These are phyloP conservation scores for Phellopilus nigrolimitatus DNA, from an alignment of 1,284 basidiomycete genomes.

Conservation along the genomic window DNA sequence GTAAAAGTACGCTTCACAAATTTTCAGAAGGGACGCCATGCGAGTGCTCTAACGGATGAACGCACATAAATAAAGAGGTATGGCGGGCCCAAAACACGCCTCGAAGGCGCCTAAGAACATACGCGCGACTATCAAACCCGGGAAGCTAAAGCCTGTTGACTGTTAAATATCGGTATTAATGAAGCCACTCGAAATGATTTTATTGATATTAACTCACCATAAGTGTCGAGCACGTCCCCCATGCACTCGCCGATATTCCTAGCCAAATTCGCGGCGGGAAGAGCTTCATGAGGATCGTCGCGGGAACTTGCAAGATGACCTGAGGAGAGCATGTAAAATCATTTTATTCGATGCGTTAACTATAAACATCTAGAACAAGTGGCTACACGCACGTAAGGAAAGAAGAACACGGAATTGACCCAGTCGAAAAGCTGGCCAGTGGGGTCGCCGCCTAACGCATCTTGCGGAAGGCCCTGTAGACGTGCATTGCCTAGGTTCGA, in stretches of 20 bases:
- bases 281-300: constrained; percentile 60
- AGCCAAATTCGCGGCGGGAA: constrained; percentile 64
- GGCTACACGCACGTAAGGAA: constrained; percentile 56
- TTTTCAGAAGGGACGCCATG: background rate
- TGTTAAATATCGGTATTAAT: constrained; percentile 25
- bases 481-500: constrained; percentile 75
- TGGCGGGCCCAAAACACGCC: constrained; percentile 67
- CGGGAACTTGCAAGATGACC: constrained; percentile 69
- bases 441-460: constrained; percentile 60
- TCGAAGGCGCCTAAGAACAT: constrained; percentile 66
- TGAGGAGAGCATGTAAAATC: constrained; percentile 28
- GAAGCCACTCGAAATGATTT: background rate
- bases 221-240: constrained; percentile 65
- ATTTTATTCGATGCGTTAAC: background rate
- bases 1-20: constrained; percentile 64
- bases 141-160: constrained; percentile 55
- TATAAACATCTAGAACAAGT: background rate
- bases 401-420: constrained; percentile 71
- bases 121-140: constrained; percentile 53
- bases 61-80: constrained; percentile 73
- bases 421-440: constrained; percentile 66
- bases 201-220: constrained; percentile 41
- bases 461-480: constrained; percentile 60
- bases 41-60: too few species aligned
- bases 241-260: constrained; percentile 58